Evolutionary conservation across 805 yeast genomes (phyloP), one percentile per base, ranked within the genome.

Genomic region (Nakazawaea holstii): DNA sequence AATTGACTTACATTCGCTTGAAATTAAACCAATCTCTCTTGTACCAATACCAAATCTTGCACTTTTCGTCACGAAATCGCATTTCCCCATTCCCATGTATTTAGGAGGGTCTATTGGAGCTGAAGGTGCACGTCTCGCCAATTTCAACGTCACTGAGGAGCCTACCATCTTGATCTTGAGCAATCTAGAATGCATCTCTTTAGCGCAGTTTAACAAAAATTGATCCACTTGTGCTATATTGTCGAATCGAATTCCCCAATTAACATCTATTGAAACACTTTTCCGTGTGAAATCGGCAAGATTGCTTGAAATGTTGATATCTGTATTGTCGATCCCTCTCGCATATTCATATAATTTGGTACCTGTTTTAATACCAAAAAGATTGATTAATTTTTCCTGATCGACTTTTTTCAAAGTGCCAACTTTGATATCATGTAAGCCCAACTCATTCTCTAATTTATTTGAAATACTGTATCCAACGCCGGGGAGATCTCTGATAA

Each of bases 211-310:
- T 32, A 70, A 65, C 8, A 88, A 58, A 57, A 92, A 94, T 4
- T 47, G 53, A 52, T 84, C 91, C 24, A 84, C 77, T 58, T 92
- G 88, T 0, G 64, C 60, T 29, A 75, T 68, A 0, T 67, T 68
- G 30, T 79, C 76, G 53, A 91, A 85, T 41, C 98, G 60, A 0
- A 92, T 86, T 0, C 97, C 98, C 84, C 89, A 92, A 52, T 89
- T 87, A 27, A 92, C 84, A 59, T 92, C 98, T 4, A 90, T 85
- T 0, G 96, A 88, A 0, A 92, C 75, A 1, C 94, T 78, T 55
- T 88, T 89, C 27, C 95, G 70, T 10, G 77, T 72, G 15, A 80
- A 70, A 45, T 66, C 79, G 13, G 69, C 65, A 8, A 80, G 78
- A 30, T 71, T 69, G 8, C 61, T 51, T 29, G 79, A 61, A n/a